Conservation (phyloP, 1,284 basidiomycete species). For the Nidula niveotomentosa region DNA sequence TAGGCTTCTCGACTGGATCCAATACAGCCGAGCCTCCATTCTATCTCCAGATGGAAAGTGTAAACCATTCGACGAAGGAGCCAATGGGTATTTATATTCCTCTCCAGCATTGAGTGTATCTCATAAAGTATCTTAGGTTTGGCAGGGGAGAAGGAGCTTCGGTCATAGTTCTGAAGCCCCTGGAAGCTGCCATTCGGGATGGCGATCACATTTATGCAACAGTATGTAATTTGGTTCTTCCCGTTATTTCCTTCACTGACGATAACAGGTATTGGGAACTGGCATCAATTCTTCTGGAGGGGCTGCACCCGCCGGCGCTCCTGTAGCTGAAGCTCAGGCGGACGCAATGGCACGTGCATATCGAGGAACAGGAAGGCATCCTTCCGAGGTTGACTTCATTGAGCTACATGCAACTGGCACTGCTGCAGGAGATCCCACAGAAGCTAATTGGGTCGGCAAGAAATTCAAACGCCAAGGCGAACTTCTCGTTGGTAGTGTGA, state of each 20-base stretch:
- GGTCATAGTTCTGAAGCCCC: slow-evolving; percentile 28
- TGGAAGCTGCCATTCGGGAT: slow-evolving; percentile 26
- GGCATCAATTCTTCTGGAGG: slow-evolving; percentile 36
- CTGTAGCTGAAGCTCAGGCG: slow-evolving; percentile 32
- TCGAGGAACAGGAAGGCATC: slow-evolving; percentile 21
- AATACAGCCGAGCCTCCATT: slow-evolving; percentile 33
- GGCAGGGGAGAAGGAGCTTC: slow-evolving; percentile 28
- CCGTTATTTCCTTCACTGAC: neutral
- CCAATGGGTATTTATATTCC: slow-evolving; percentile 34
- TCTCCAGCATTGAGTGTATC: neutral
- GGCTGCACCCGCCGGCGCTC: slow-evolving; percentile 32
- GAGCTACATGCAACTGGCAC: slow-evolving; percentile 53
- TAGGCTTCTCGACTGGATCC: slow-evolving; percentile 29
- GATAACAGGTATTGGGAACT: slow-evolving; percentile 35
- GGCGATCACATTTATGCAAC: slow-evolving; percentile 30
- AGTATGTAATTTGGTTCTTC: slow-evolving; percentile 14
- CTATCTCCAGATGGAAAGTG: slow-evolving; percentile 44
- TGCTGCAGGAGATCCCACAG: slow-evolving; percentile 47
- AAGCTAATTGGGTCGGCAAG: slow-evolving; percentile 46
- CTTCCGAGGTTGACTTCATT: slow-evolving; percentile 42
- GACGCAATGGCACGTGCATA: slow-evolving; percentile 24
- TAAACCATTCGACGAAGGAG: slow-evolving; percentile 47
- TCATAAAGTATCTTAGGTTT: slow-evolving; percentile 19
- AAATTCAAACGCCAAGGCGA: slow-evolving; percentile 26
- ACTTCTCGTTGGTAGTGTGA: slow-evolving; percentile 41